Conservation (phyloP, 805 yeast genomes). For the Candida dendrica region DNA sequence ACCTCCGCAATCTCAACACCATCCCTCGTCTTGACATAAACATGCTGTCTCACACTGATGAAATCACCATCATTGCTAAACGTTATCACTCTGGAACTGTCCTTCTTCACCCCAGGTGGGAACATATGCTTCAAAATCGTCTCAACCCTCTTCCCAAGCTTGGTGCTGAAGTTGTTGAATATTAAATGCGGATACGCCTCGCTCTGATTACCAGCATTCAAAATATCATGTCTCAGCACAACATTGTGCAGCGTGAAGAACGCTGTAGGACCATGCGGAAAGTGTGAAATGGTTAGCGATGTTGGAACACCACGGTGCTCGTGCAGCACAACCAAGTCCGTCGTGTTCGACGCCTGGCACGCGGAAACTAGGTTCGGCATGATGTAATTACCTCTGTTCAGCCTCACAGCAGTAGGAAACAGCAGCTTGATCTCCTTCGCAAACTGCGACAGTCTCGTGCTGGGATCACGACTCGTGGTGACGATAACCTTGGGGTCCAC, state of each 20-base stretch:
- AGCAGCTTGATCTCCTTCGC: slow-evolving; percentile 85
- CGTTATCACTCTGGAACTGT: slow-evolving; percentile 84
- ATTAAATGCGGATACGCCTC: slow-evolving; percentile 93
- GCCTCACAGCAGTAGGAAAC: slow-evolving; percentile 82
- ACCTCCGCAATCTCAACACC: slow-evolving; percentile 90
- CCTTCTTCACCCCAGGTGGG: slow-evolving; percentile 95
- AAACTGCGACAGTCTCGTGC: slow-evolving; percentile 78
- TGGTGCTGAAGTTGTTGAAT: slow-evolving; percentile 80
- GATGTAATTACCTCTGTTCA: slow-evolving; percentile 90
- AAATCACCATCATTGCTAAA: slow-evolving; percentile 88
- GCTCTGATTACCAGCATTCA: slow-evolving; percentile 77
- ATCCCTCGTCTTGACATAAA: slow-evolving; percentile 83
- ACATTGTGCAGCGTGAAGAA: slow-evolving; percentile 93
- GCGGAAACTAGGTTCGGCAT: slow-evolving; percentile 80
- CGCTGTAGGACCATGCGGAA: slow-evolving; percentile 97
- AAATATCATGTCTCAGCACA: slow-evolving; percentile 85
- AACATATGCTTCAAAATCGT: slow-evolving; percentile 80
- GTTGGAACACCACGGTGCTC: slow-evolving; percentile 99
- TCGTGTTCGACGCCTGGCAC: slow-evolving; percentile 71
- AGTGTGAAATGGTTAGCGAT: slow-evolving; percentile 83
- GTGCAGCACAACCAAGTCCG: slow-evolving; percentile 80
- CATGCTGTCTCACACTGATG: slow-evolving; percentile 91
- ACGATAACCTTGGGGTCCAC: slow-evolving; percentile 86
- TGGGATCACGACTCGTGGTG: slow-evolving; percentile 91
- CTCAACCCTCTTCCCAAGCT: slow-evolving; percentile 75